phyloP scores from a whole-genome alignment of 305 asterid genomes.

The Solanum chacoense region DNA sequence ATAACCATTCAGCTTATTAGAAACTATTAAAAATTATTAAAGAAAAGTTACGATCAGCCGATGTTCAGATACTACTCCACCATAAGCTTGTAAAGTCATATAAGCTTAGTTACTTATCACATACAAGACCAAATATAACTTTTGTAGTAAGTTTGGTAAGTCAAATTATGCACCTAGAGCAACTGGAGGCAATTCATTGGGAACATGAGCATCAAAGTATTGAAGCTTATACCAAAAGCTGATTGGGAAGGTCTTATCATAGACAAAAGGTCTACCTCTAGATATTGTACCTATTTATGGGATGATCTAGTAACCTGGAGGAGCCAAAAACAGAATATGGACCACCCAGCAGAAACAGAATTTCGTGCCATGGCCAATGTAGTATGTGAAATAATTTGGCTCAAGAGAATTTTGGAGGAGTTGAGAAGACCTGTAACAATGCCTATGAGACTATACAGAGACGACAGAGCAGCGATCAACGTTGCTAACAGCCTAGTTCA shows the following conservation, averaged over 20 bases:
- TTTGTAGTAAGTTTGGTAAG: not conserved
- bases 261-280: not conserved
- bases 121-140: not conserved
- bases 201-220: not conserved
- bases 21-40: not conserved
- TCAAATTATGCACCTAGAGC: not conserved
- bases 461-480: not conserved
- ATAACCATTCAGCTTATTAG: not conserved
- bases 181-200: not conserved
- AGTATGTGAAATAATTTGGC: not conserved
- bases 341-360: not conserved
- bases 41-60: not conserved
- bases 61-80: not conserved
- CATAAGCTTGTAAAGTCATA: not conserved
- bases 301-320: not conserved
- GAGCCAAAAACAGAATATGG: not conserved
- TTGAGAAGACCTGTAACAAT: not conserved
- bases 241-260: not conserved
- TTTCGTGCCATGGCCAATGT: not conserved
- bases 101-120: not conserved
- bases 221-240: not conserved
- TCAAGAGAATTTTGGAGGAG: not conserved
- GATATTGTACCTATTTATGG: not conserved
- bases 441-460: not conserved
- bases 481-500: not conserved